Percentiles rank a stretch among this genome's conserved stretches.
phyloP scores from a whole-genome alignment of 2,329 filamentous ascomycete species.

The Scedosporium dehoogii region DNA sequence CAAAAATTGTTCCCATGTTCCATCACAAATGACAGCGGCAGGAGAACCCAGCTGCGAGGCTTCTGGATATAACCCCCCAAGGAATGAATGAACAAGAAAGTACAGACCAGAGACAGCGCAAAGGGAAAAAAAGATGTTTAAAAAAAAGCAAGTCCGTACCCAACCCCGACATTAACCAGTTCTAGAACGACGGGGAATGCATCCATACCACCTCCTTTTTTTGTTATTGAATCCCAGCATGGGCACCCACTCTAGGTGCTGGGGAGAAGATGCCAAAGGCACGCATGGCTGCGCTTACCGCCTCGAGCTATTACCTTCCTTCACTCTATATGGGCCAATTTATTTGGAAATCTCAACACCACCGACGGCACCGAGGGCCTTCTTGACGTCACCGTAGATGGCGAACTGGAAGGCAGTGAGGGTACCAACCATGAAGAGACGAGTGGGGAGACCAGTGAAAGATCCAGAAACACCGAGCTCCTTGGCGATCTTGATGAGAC shows the following conservation, averaged over 20 bases:
- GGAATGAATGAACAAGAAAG: slow-evolving; percentile 1
- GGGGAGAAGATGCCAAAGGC: neutral
- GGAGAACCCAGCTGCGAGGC: neutral
- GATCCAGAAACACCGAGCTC: slow-evolving; percentile 74
- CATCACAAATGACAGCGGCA: neutral
- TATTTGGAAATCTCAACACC: slow-evolving; percentile 61
- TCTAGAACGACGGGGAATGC: slow-evolving; percentile 1
- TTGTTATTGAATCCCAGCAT: neutral
- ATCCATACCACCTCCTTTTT: neutral
- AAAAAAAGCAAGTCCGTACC: slow-evolving; percentile 1
- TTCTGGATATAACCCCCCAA: neutral
- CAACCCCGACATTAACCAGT: slow-evolving; percentile 1
- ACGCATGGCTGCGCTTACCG: neutral
- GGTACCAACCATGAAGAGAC: slow-evolving; percentile 54
- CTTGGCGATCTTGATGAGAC: slow-evolving; percentile 79
- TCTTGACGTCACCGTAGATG: slow-evolving; percentile 74
- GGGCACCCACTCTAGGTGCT: neutral
- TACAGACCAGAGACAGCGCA: neutral
- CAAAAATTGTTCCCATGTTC: slow-evolving; percentile 6
- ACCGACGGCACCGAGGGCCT: slow-evolving; percentile 59
- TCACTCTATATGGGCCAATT: slow-evolving; percentile 9
- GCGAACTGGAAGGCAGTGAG: slow-evolving; percentile 76
- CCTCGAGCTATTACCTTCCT: neutral
- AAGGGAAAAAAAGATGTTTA: neutral
- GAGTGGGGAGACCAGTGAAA: slow-evolving; percentile 73